Evolutionary conservation across 164 flowering plant genomes (phyloP).

Genomic region (Sedum album): DNA sequence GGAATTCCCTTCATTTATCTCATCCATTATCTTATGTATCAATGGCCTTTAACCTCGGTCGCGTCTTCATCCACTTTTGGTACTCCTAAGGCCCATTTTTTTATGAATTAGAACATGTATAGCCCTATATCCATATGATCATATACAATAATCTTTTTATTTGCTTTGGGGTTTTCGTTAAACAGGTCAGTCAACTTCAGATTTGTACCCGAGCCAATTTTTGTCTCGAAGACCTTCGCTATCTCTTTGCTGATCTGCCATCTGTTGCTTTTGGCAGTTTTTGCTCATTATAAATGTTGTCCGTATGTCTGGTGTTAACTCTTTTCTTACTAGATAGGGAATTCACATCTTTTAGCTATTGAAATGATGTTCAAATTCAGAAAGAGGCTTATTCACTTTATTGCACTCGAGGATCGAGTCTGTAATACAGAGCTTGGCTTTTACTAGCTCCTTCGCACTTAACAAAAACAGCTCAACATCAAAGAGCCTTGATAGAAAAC

Average conservation of each 20-base stretch:
- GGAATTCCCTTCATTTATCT: slow-evolving; percentile 77
- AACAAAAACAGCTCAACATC: slow-evolving; percentile 18
- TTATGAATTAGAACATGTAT: not conserved
- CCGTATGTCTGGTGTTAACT: slow-evolving; percentile 39
- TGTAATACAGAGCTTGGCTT: slow-evolving; percentile 21
- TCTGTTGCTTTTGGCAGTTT: slow-evolving; percentile 46
- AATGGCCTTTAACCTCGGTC: slow-evolving; percentile 92
- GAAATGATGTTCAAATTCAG: slow-evolving; percentile 16
- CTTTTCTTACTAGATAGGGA: no score
- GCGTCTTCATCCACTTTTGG: slow-evolving; percentile 96
- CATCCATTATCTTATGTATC: slow-evolving; percentile 70
- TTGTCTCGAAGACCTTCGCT: slow-evolving; percentile 81
- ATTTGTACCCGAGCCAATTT: slow-evolving; percentile 71
- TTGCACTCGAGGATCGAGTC: slow-evolving; percentile 30
- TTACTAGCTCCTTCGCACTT: slow-evolving; percentile 23
- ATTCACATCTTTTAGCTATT: not conserved
- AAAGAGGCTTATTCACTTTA: slow-evolving; percentile 64
- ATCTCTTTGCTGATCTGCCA: slow-evolving; percentile 53
- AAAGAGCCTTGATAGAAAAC: slow-evolving; percentile 39
- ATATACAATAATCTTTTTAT: not conserved
- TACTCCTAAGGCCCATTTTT: slow-evolving; percentile 18
- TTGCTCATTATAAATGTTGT: slow-evolving; percentile 89
- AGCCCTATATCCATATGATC: not conserved
- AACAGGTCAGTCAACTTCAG: slow-evolving; percentile 97
- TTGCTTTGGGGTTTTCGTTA: not conserved